Base-by-base conservation (phyloP, 2,329 filamentous ascomycete genomes). In the Zasmidium citrigriseum region DNA sequence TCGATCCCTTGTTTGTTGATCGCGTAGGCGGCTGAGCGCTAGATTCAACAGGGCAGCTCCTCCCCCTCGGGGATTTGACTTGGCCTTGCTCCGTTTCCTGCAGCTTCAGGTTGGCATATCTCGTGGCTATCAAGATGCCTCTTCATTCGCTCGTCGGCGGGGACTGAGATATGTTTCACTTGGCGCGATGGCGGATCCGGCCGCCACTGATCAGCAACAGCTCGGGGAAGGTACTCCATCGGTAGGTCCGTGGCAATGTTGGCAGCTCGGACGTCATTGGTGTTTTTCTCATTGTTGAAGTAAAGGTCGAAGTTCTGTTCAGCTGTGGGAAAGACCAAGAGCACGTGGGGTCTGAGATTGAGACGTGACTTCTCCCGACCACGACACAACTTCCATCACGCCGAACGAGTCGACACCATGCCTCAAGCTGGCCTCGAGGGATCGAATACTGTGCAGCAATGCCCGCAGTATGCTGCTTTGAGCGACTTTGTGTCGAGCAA, bases 351-450 rank as follows among this genome's bases (percentile, higher is more conserved):
- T 4, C 5, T 11, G 22, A 27, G 27, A 10, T 10, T 5, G 9
- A 49, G 11, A 53, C 10, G 29, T n/a, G 29, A 38, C 29, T 18
- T 18, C 4, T 22, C 16, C 53, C 45, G 46, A 20, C 46, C 45
- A 18, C 12, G 18, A 24, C 41, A 16, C 52, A 22, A 46, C 27
- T n/a, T n/a, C n/a, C n/a, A n/a, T n/a, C n/a, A n/a, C n/a, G n/a
- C n/a, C n/a, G n/a, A n/a, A n/a, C n/a, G n/a, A n/a, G 14, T 29
- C 53, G 3, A 22, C 57, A 64, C 21, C 20, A 64, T 66, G 60
- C 62, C 59, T 21, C 62, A 62, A 54, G 54, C 54, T 16, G 62
- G 60, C 22, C 58, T 66, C 49, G 58, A 25, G 25, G 60, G 55
- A 34, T 54, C 58, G 18, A 41, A 60, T 34, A 46, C 55, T 4